Percentiles rank a stretch among this genome's conserved stretches.
Conservation (phyloP, 23 red algal genomes). For the Gracilaria gracilis region DNA sequence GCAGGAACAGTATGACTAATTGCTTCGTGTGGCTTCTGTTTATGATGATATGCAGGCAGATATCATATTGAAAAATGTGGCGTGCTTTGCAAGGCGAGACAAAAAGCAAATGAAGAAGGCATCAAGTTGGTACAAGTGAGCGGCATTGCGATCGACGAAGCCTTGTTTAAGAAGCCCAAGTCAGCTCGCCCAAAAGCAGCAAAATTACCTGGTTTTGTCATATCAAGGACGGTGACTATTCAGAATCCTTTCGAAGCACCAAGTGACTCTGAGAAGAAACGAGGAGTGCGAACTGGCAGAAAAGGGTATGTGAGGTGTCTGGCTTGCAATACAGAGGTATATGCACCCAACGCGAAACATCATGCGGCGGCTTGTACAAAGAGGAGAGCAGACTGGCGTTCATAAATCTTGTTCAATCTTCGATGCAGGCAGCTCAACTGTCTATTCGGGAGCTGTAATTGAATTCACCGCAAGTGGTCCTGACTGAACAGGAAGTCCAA, state of each 20-base stretch:
- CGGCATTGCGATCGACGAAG: conserved; percentile 25
- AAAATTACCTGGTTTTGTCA: conserved; percentile 49
- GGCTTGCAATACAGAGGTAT: conserved; percentile 40
- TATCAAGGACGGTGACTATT: conserved; percentile 21
- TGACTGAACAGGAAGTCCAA: no score
- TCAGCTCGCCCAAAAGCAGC: conserved; percentile 23
- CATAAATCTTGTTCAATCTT: neutral
- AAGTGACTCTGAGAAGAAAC: neutral
- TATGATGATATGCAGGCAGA: neutral
- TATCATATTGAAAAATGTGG: conserved; percentile 60
- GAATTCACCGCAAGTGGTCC: no score
- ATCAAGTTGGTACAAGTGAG: conserved; percentile 26
- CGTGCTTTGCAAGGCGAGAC: conserved; percentile 3
- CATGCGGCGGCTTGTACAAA: conserved; percentile 20
- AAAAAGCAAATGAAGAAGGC: conserved; percentile 27
- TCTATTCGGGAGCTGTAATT: neutral
- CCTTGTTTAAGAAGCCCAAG: conserved; percentile 51
- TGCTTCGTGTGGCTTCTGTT: neutral
- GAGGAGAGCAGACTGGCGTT: neutral
- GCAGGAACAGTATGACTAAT: neutral
- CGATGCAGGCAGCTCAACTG: neutral
- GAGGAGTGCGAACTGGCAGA: conserved; percentile 17
- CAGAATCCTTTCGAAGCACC: conserved; percentile 38
- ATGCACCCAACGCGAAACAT: conserved; percentile 52
- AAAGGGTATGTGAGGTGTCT: conserved; percentile 58